phyloP scores from a whole-genome alignment of 1,284 basidiomycete genomes.

The Leccinum fuscescens region DNA sequence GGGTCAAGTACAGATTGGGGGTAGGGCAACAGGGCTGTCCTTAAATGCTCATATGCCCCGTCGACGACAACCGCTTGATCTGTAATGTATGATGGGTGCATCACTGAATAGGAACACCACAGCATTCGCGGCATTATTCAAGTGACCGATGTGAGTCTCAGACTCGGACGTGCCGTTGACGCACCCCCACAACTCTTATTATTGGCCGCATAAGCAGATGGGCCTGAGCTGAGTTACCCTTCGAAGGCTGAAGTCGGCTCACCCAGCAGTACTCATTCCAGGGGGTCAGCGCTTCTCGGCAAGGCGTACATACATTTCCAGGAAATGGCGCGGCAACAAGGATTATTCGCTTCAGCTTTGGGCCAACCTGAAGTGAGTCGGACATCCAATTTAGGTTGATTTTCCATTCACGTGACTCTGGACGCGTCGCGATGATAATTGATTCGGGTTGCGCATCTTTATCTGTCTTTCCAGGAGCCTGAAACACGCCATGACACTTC shows the following conservation, averaged over 20 bases:
- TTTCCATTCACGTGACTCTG: constrained; percentile 24
- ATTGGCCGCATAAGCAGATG: no score
- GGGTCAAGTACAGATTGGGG: constrained; percentile 64
- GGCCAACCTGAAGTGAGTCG: neutral
- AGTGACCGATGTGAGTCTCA: constrained; percentile 44
- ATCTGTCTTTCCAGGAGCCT: neutral
- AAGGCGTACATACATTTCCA: no score
- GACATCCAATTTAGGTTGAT: constrained; percentile 16
- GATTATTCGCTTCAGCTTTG: no score
- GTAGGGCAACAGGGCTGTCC: constrained; percentile 55
- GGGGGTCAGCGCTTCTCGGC: no score
- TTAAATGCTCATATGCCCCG: constrained; percentile 61
- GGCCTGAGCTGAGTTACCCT: no score
- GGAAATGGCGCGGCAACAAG: no score
- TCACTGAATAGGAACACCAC: constrained; percentile 87
- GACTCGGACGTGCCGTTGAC: no score
- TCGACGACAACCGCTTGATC: constrained; percentile 73
- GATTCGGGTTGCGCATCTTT: neutral
- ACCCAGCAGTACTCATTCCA: no score
- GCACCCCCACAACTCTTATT: no score
- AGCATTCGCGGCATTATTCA: constrained; percentile 78
- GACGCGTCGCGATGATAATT: constrained; percentile 5
- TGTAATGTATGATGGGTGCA: constrained; percentile 77
- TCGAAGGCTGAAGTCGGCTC: no score
- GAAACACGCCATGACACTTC: constrained; percentile 18